Percentiles rank a stretch among this genome's conserved stretches.
phyloP scores from a whole-genome alignment of 2,329 filamentous ascomycete genomes.

The Fonsecaea multimorphosa region DNA sequence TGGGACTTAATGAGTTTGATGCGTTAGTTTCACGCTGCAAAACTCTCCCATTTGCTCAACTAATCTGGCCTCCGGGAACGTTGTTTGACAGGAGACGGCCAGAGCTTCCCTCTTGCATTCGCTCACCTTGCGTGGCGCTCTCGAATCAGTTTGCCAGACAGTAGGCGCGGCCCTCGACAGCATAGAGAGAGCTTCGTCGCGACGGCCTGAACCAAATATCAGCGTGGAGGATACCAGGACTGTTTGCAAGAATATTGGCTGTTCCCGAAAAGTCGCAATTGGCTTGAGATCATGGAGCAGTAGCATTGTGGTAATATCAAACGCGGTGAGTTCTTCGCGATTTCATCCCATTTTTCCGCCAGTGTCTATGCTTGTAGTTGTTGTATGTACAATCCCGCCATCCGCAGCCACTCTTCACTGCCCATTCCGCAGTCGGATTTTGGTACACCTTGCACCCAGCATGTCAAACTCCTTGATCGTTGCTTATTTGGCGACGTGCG shows the following conservation, averaged over 20 bases:
- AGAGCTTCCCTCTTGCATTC: background rate
- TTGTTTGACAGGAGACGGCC: background rate
- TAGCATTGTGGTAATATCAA: background rate
- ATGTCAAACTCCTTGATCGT: background rate
- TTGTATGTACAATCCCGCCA: constrained; percentile 32
- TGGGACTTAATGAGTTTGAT: background rate
- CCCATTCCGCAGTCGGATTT: background rate
- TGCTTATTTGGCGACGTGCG: constrained; percentile 25
- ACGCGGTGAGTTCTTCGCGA: background rate
- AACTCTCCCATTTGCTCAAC: background rate
- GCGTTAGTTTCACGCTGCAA: background rate
- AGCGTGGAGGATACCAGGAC: background rate
- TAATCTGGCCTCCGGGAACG: background rate
- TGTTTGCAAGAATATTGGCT: background rate
- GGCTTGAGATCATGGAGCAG: background rate
- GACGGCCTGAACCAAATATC: background rate
- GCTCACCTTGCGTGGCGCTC: background rate
- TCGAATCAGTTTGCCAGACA: background rate
- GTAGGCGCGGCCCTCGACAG: background rate
- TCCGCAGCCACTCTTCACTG: constrained; percentile 10
- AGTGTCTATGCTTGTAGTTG: constrained; percentile 32
- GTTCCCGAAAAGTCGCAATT: background rate
- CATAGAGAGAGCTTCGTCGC: background rate
- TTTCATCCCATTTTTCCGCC: constrained; percentile 23
- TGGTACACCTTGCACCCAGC: background rate